These are phyloP conservation scores for Dryas alaskensis DNA, from an alignment of 306 rosid genomes.

Conservation along the genomic window DNA sequence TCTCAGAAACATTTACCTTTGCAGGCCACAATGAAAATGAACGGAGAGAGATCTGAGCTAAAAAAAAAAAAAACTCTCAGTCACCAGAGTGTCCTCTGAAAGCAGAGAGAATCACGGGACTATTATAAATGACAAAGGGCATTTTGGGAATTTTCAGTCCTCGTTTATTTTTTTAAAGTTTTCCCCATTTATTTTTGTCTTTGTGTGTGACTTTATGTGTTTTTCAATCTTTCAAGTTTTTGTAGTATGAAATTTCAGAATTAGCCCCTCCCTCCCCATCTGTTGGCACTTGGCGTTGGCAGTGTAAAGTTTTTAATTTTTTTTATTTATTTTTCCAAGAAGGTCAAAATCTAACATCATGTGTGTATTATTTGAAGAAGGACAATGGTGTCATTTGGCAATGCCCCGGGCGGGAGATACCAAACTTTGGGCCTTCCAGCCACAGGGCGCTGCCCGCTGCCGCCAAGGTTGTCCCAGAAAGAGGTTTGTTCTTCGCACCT, in stretches of 20 bases:
- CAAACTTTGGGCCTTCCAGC: conserved; percentile 9
- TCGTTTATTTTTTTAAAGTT: not conserved
- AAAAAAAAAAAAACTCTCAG: conserved; percentile 12
- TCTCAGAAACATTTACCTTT: conserved; percentile 6
- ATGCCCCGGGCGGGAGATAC: conserved; percentile 20
- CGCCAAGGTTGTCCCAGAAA: not conserved
- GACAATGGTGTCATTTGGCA: not conserved
- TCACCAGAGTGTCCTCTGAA: conserved; percentile 3
- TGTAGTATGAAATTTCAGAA: not conserved
- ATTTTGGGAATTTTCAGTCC: too few species aligned
- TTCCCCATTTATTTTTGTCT: not conserved
- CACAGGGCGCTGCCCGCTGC: conserved; percentile 1
- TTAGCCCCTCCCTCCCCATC: not conserved
- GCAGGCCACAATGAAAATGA: not conserved
- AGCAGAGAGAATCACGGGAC: conserved; percentile 49
- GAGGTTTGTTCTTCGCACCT: not conserved
- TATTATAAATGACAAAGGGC: conserved; percentile 23
- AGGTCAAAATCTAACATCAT: not conserved
- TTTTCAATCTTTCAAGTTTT: not conserved
- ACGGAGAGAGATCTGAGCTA: conserved; percentile 28
- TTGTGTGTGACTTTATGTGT: not conserved
- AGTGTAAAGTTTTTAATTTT: not conserved
- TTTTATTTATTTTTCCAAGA: not conserved
- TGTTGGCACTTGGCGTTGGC: too few species aligned
- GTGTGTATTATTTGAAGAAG: not conserved